Percentiles rank a stretch among this genome's conserved stretches.
These are phyloP conservation scores for Oligophagozyma castellii DNA, from an alignment of 1,139 yeast genomes.

Conservation along the genomic window DNA sequence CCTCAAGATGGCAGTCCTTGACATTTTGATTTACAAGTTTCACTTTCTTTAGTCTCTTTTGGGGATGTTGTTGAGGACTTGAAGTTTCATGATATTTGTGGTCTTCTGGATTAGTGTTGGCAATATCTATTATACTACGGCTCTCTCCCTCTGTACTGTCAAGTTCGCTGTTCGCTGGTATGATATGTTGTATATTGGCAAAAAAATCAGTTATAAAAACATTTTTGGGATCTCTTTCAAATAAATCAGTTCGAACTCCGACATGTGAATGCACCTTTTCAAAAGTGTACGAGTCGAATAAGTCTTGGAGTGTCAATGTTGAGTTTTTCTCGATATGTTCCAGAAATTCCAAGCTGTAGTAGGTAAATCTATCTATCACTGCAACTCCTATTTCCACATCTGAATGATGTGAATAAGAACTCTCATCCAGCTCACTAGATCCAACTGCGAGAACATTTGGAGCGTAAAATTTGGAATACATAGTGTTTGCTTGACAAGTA, in stretches of 20 bases:
- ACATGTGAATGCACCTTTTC: slow-evolving; percentile 84
- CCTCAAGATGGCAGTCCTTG: too few relatives aligned
- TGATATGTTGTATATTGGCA: slow-evolving; percentile 80
- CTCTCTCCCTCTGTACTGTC: slow-evolving; percentile 1
- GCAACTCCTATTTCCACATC: slow-evolving; percentile 96
- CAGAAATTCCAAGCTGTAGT: slow-evolving; percentile 76
- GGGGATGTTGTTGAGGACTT: too few relatives aligned
- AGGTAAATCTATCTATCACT: slow-evolving; percentile 91
- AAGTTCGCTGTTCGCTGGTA: slow-evolving; percentile 33
- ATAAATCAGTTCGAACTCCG: slow-evolving; percentile 77
- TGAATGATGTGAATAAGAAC: slow-evolving; percentile 90
- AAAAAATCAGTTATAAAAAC: slow-evolving; percentile 86
- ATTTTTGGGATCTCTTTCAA: slow-evolving; percentile 49
- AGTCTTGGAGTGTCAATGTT: slow-evolving; percentile 58
- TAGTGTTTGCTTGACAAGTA: slow-evolving; percentile 96
- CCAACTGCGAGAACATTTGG: slow-evolving; percentile 93
- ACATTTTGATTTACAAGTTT: too few relatives aligned
- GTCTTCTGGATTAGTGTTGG: too few relatives aligned
- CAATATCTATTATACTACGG: slow-evolving; percentile 10
- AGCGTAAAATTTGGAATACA: slow-evolving; percentile 85
- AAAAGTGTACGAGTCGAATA: slow-evolving; percentile 72
- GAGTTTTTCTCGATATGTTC: slow-evolving; percentile 72
- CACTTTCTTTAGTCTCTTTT: too few relatives aligned
- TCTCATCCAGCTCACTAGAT: slow-evolving; percentile 77
- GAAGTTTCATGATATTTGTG: too few relatives aligned